Evolutionary conservation across 345 rosid species (phyloP).

Genomic region (Populus pruinosa): DNA sequence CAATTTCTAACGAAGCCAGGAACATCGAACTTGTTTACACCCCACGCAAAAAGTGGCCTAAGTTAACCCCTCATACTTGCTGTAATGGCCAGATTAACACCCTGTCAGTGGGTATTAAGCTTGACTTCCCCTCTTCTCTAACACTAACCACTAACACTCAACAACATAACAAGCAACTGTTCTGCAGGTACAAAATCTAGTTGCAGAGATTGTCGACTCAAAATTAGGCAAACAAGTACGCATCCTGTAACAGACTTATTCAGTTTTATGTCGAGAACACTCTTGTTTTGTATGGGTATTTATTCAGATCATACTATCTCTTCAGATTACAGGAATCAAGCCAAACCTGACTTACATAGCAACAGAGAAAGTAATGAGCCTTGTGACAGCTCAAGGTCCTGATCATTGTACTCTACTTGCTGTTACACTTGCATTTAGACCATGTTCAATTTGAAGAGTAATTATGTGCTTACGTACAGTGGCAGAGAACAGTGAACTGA

Average conservation of each 20-base stretch:
- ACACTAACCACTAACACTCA: neutral
- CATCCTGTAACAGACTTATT: conserved; percentile 8
- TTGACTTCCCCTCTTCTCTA: no score
- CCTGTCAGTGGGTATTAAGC: no score
- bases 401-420: conserved; percentile 2
- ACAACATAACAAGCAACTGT: conserved; percentile 6
- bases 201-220: conserved; percentile 88
- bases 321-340: conserved; percentile 74
- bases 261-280: conserved; percentile 11
- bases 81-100: no score
- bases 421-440: neutral
- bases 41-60: no score
- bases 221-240: conserved; percentile 85
- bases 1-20: no score
- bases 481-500: conserved; percentile 73
- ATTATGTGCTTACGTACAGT: conserved; percentile 41
- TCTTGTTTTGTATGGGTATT: neutral
- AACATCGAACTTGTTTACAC: no score
- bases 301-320: conserved; percentile 10
- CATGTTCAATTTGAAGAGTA: conserved; percentile 3
- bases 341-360: conserved; percentile 85
- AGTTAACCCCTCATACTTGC: no score
- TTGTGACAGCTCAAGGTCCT: conserved; percentile 96
- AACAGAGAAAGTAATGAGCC: conserved; percentile 95
- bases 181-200: conserved; percentile 81